These are phyloP conservation scores for Phlyctochytrium arcticum DNA, from an alignment of 192 early-diverging fungal genomes.

Conservation along the genomic window DNA sequence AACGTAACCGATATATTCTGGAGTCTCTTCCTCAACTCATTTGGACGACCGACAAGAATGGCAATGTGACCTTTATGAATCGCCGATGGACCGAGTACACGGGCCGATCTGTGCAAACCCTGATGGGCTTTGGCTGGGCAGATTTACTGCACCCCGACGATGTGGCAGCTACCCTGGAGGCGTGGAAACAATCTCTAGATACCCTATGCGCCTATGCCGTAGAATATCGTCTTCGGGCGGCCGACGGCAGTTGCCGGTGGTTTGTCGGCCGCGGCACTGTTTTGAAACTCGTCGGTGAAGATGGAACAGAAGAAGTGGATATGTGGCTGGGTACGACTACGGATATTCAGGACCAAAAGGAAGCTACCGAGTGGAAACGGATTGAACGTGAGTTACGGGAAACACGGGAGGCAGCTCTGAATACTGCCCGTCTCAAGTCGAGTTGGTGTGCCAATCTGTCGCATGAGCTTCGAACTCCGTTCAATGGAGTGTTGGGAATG, in stretches of 20 bases:
- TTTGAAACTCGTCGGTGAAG: background rate
- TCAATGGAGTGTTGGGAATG: background rate
- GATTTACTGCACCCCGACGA: background rate
- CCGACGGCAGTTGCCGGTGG: background rate
- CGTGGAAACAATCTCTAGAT: background rate
- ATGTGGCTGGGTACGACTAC: constrained; percentile 8
- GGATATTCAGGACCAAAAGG: constrained; percentile 4
- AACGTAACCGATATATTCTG: background rate
- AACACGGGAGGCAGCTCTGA: background rate
- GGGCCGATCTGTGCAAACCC: background rate
- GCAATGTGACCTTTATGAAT: background rate
- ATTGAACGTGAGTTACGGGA: background rate
- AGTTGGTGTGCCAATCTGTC: background rate
- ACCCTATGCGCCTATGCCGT: background rate
- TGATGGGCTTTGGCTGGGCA: background rate
- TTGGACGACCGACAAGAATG: background rate
- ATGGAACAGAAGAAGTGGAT: background rate
- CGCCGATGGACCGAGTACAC: background rate
- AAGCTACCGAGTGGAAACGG: background rate
- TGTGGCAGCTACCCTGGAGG: background rate
- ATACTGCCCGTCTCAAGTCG: background rate
- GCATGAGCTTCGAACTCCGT: background rate
- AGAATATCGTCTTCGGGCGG: background rate
- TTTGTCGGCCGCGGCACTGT: background rate
- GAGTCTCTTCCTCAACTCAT: background rate